Conservation (phyloP, 306 rosid species). For the Ochetophila trinervis region DNA sequence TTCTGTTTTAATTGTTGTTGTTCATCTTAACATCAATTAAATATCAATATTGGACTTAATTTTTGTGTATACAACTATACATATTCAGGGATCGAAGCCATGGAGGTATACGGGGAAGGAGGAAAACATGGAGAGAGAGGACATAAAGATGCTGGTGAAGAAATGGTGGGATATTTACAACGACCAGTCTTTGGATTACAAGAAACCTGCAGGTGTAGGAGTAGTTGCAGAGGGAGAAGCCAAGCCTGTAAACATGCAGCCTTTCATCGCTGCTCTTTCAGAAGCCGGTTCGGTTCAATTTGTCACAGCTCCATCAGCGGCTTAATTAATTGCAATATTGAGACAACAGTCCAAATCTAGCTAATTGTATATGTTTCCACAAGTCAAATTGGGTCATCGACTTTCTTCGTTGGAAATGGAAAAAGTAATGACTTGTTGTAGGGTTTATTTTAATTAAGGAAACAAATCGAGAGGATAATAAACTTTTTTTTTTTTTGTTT, state of each 20-base stretch:
- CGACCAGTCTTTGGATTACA: slow-evolving; percentile 54
- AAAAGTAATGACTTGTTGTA: no score
- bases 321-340: slow-evolving; percentile 22
- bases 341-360: no score
- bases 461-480: no score
- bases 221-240: background rate
- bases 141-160: slow-evolving; percentile 60
- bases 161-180: slow-evolving; percentile 75
- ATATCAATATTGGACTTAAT: background rate
- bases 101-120: slow-evolving; percentile 83
- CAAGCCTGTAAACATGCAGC: slow-evolving; percentile 31
- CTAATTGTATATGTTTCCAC: no score
- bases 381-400: no score
- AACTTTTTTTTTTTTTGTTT: no score
- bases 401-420: no score
- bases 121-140: slow-evolving; percentile 81
- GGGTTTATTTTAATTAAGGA: no score
- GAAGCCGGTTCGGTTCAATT: slow-evolving; percentile 46
- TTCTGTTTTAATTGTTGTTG: background rate
- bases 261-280: slow-evolving; percentile 44
- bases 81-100: slow-evolving; percentile 79
- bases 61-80: no score
- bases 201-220: slow-evolving; percentile 3
- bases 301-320: slow-evolving; percentile 70
- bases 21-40: background rate